Conservation (phyloP, 371 early-diverging fungal species). For the Fennellomyces sp. region DNA sequence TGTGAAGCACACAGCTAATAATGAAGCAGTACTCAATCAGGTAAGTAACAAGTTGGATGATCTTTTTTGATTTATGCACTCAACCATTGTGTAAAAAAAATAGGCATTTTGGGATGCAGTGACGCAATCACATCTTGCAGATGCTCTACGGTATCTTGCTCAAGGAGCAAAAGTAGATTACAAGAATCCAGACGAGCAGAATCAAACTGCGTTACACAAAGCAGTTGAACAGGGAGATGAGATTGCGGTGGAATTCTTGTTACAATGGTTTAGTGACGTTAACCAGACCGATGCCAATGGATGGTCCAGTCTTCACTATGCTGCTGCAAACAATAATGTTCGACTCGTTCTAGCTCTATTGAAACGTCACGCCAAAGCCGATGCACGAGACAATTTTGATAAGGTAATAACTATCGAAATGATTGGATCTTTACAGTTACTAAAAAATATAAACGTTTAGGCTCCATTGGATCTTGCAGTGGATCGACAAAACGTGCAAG, state of each 20-base stretch:
- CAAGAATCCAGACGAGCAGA: conserved; percentile 54
- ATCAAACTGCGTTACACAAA: conserved; percentile 64
- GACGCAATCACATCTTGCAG: conserved; percentile 56
- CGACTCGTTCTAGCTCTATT: conserved; percentile 67
- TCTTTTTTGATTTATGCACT: too few species aligned
- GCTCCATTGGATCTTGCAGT: conserved; percentile 76
- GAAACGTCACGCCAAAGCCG: conserved; percentile 69
- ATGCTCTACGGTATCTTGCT: conserved; percentile 63
- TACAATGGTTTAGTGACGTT: conserved; percentile 71
- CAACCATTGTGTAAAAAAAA: not conserved
- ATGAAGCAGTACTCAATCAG: conserved; percentile 27
- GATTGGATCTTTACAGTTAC: not conserved
- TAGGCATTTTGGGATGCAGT: conserved; percentile 63
- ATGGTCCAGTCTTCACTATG: conserved; percentile 81
- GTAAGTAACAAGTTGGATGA: conserved; percentile 16
- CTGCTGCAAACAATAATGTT: conserved; percentile 69
- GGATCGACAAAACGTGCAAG: conserved; percentile 59
- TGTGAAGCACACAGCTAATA: conserved; percentile 27
- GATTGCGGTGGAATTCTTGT: conserved; percentile 66
- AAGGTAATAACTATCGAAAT: conserved; percentile 30
- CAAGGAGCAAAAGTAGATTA: conserved; percentile 80
- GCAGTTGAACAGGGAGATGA: conserved; percentile 63
- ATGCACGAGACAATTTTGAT: conserved; percentile 59
- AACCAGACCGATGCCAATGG: conserved; percentile 65
- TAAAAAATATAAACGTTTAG: conserved; percentile 20